phyloP scores from a whole-genome alignment of 2,329 filamentous ascomycete genomes.

The Lecanoromycetidae sp. region DNA sequence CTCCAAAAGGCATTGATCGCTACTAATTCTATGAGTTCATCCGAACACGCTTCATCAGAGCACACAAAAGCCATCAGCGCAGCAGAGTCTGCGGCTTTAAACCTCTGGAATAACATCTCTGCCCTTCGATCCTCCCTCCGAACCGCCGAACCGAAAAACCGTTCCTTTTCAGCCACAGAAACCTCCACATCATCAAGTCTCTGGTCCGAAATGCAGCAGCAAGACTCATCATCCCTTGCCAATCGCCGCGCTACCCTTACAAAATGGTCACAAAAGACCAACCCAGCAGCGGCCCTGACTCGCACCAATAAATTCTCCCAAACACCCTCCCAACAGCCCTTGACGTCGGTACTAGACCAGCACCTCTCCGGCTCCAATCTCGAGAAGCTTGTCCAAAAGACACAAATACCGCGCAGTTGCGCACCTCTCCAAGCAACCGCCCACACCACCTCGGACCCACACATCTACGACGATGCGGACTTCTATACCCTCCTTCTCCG shows the following conservation, averaged over 20 bases:
- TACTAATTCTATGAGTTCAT: conserved; percentile 53
- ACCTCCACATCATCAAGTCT: conserved; percentile 45
- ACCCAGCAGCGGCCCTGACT: conserved; percentile 44
- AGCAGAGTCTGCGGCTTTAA: conserved; percentile 73
- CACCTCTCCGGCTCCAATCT: conserved; percentile 28
- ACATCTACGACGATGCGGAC: conserved; percentile 82
- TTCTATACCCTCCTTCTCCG: conserved; percentile 92
- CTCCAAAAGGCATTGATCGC: conserved; percentile 82
- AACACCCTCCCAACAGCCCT: conserved; percentile 39
- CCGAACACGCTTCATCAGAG: conserved; percentile 30
- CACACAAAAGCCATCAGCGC: conserved; percentile 50
- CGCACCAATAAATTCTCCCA: conserved; percentile 47
- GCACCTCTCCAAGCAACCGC: conserved; percentile 12
- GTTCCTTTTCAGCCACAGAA: conserved; percentile 21
- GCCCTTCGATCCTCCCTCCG: conserved; percentile 52
- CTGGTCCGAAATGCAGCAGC: conserved; percentile 57
- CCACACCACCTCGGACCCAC: conserved; percentile 30
- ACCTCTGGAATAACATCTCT: conserved; percentile 72
- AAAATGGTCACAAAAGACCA: conserved; percentile 80
- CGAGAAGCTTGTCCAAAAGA: conserved; percentile 6
- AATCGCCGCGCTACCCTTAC: conserved; percentile 53
- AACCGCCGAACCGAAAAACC: conserved; percentile 26
- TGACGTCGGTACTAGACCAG: conserved; percentile 33
- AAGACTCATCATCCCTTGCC: conserved; percentile 48
- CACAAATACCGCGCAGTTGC: conserved; percentile 11